Percentiles rank a stretch among this genome's conserved stretches.
These are phyloP conservation scores for Lactarius psammicola DNA, from an alignment of 768 basidiomycete species.

Conservation along the genomic window DNA sequence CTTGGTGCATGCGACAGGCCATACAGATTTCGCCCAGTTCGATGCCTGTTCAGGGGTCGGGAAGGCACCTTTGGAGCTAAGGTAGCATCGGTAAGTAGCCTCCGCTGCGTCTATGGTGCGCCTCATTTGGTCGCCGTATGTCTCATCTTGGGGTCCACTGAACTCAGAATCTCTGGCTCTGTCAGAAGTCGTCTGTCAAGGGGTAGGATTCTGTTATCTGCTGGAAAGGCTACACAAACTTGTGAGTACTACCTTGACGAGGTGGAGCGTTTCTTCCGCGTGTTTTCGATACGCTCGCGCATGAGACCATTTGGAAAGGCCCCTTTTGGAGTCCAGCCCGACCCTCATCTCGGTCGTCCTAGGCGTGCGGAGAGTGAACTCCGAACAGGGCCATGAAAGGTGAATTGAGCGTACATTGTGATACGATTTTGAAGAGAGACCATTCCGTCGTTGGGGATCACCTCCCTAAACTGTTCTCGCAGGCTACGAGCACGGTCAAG, in stretches of 20 bases:
- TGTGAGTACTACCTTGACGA: slow-evolving; percentile 12
- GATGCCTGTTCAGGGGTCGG: slow-evolving; percentile 6
- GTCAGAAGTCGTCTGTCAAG: slow-evolving; percentile 9
- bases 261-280: slow-evolving; percentile 10
- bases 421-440: slow-evolving; percentile 10
- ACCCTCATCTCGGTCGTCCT: slow-evolving; percentile 2
- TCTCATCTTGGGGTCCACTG: background rate
- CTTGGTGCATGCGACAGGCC: slow-evolving; percentile 15
- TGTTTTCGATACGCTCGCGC: slow-evolving; percentile 10
- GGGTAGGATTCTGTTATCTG: background rate
- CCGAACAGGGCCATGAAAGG: too few species aligned
- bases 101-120: background rate
- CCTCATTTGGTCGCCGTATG: background rate
- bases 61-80: slow-evolving; percentile 11
- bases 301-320: background rate
- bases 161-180: slow-evolving; percentile 9
- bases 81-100: slow-evolving; percentile 14
- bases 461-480: slow-evolving; percentile 7
- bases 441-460: background rate
- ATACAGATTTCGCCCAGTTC: slow-evolving; percentile 8
- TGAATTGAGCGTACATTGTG: background rate
- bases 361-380: background rate
- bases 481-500: background rate
- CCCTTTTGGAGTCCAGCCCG: slow-evolving; percentile 6
- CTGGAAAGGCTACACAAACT: background rate